phyloP scores from a whole-genome alignment of 805 yeast genomes.

The Ogataea corticis region DNA sequence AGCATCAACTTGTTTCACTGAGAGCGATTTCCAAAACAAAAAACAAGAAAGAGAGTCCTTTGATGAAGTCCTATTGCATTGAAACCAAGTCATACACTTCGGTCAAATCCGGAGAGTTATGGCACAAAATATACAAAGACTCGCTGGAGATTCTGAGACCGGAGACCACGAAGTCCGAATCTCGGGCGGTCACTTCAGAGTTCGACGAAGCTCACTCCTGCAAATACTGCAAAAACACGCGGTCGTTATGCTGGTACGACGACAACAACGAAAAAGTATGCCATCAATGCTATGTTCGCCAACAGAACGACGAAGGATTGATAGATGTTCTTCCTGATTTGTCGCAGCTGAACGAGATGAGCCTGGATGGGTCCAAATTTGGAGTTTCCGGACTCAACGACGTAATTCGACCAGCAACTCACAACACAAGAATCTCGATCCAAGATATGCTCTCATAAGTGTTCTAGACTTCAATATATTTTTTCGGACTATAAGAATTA shows the following conservation, averaged over 20 bases:
- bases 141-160: background rate
- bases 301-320: conserved; percentile 22
- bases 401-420: background rate
- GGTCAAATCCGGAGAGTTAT: conserved; percentile 9
- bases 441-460: conserved; percentile 21
- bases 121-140: conserved; percentile 12
- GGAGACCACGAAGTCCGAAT: background rate
- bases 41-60: conserved; percentile 35
- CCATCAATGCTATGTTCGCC: conserved; percentile 30
- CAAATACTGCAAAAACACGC: conserved; percentile 22
- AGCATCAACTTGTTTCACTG: conserved; percentile 20
- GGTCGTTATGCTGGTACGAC: conserved; percentile 25
- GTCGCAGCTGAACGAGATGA: conserved; percentile 9
- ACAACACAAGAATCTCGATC: conserved; percentile 20
- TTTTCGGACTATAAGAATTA: background rate
- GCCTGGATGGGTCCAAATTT: conserved; percentile 23
- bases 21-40: conserved; percentile 33
- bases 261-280: conserved; percentile 17
- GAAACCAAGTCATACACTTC: conserved; percentile 30
- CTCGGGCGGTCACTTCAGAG: background rate
- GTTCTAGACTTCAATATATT: background rate
- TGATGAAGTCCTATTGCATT: conserved; percentile 41
- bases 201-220: conserved; percentile 10
- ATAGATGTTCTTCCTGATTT: conserved; percentile 29
- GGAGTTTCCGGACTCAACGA: conserved; percentile 20